Conservation (phyloP, 768 basidiomycete genomes). For the Mycena haematopus region DNA sequence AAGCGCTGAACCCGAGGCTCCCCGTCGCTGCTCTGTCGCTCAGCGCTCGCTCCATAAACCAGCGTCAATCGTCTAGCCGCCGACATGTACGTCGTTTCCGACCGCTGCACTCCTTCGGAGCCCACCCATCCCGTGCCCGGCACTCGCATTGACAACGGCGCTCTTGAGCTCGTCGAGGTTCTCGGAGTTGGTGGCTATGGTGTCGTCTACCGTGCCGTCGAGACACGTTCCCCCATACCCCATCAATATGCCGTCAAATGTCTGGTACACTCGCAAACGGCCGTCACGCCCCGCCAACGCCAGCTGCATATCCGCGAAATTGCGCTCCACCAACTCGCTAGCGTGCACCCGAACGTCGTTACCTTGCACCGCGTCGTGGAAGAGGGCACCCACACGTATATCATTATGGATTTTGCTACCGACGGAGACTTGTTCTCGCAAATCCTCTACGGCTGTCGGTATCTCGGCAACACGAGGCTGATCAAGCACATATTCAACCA, state of each 20-base stretch:
- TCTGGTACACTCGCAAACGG: conserved; percentile 58
- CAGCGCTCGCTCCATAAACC: background rate
- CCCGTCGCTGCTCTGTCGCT: conserved; percentile 19
- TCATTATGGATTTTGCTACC: conserved; percentile 92
- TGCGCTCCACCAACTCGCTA: conserved; percentile 75
- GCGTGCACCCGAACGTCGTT: conserved; percentile 81
- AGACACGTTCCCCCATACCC: conserved; percentile 53
- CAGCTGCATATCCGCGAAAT: conserved; percentile 91
- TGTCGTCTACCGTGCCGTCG: conserved; percentile 89
- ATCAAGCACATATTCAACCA: conserved; percentile 94
- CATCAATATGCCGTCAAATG: conserved; percentile 92
- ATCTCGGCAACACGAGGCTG: conserved; percentile 82
- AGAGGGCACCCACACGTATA: conserved; percentile 80
- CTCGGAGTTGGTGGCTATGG: conserved; percentile 96
- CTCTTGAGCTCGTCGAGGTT: conserved; percentile 83
- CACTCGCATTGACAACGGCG: conserved; percentile 80
- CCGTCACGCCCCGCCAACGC: conserved; percentile 61
- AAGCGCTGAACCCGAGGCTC: conserved; percentile 25
- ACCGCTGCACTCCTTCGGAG: conserved; percentile 29
- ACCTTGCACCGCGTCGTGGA: conserved; percentile 90
- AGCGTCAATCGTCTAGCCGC: background rate
- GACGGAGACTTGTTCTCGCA: conserved; percentile 93
- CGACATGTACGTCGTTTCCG: conserved; percentile 25
- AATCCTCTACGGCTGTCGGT: conserved; percentile 78
- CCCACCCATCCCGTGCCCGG: conserved; percentile 63